These are phyloP conservation scores for Trametes hirsuta DNA, from an alignment of 1,284 basidiomycete genomes.

Conservation along the genomic window DNA sequence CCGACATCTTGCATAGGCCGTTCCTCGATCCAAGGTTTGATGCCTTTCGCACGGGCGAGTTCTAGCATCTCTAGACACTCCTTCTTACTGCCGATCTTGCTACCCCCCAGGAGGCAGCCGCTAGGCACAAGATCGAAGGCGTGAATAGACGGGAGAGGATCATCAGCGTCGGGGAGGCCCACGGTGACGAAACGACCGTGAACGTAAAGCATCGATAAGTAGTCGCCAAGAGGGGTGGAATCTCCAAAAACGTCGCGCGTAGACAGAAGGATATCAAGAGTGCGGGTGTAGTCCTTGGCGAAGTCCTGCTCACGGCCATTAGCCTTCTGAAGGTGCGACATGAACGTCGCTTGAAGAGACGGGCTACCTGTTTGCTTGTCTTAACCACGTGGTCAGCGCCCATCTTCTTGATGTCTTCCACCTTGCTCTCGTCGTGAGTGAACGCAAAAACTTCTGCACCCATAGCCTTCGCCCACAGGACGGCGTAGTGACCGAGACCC, in stretches of 20 bases:
- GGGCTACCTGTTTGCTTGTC: slow-evolving; percentile 33
- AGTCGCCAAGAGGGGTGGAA: slow-evolving; percentile 37
- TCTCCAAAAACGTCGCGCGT: slow-evolving; percentile 38
- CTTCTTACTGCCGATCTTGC: slow-evolving; percentile 64
- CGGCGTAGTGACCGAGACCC: slow-evolving; percentile 46
- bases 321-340: background rate
- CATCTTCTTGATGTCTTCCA: slow-evolving; percentile 66
- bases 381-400: slow-evolving; percentile 59
- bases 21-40: slow-evolving; percentile 55
- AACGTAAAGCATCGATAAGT: slow-evolving; percentile 52
- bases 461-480: slow-evolving; percentile 31
- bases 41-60: slow-evolving; percentile 56
- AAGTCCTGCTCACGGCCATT: slow-evolving; percentile 37
- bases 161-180: slow-evolving; percentile 49
- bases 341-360: background rate
- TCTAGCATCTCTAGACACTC: slow-evolving; percentile 65
- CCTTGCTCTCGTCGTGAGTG: slow-evolving; percentile 64
- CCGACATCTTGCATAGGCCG: slow-evolving; percentile 61
- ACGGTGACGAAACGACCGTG: slow-evolving; percentile 59
- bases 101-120: slow-evolving; percentile 44
- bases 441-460: slow-evolving; percentile 64
- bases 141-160: slow-evolving; percentile 42
- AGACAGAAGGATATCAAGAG: slow-evolving; percentile 68
- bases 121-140: slow-evolving; percentile 43
- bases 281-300: slow-evolving; percentile 43